Base-by-base conservation (phyloP, 768 basidiomycete species). In the Mycena indigotica region DNA sequence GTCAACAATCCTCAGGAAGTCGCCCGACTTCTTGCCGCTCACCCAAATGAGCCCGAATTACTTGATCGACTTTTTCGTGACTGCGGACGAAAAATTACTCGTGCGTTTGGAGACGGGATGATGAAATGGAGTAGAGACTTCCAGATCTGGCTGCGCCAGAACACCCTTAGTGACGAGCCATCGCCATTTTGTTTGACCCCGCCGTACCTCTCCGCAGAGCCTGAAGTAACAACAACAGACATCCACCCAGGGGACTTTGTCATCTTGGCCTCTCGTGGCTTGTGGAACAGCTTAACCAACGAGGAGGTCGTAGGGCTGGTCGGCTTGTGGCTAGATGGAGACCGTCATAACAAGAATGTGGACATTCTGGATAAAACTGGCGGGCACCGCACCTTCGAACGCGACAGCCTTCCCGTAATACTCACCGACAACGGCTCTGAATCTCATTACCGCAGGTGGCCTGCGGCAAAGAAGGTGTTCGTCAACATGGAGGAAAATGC, bases 121-220 rank as follows among this genome's bases (percentile, higher is more conserved):
- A 73, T 70, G 65, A 82, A 83, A 63, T 82, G 80, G 79, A 66
- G 69, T 38, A 53, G 49, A 5, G 75, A 75, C 17, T 58, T 74
- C 25, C 79, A 78, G 55, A 52, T 63, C 19, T 67, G 66, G n/a
- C 62, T 82, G 35, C 53, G 66, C 26, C 63, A 69, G 35, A 63
- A 69, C 5, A 73, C 65, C 52, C 68, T 80, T 1, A 76, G 76
- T 2, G 70, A 72, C 35, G 55, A 64, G 6, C 67, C 69, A 16
- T 69, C 65, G 5, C 50, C 66, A 1, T 65, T 64, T 39, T 69
- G 75, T 65, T 38, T 73, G 63, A 81, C 83, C 1, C 83, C 83
- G 19, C 82, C 83, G 1, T 84, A 86, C 61, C 75, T 84, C 44
- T 83, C 80, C 0, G 84, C 84, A 0, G 75, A 77, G 59, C 85